Percentiles rank a stretch among this genome's conserved stretches.
Conservation (phyloP, 73 alveolate genomes). For the Paramecium tetraurelia region DNA sequence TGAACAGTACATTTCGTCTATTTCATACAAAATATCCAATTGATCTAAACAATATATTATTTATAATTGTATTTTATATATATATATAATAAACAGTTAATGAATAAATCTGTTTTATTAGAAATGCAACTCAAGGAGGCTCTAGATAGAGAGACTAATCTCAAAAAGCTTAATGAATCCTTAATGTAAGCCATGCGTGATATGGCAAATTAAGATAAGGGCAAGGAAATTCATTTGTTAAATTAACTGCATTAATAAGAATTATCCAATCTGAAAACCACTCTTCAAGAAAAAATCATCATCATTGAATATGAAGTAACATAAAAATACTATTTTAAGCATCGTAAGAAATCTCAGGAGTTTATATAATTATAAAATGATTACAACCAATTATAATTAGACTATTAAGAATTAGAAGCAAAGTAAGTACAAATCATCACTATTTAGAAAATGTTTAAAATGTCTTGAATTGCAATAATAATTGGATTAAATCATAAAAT, state of each 20-base stretch:
- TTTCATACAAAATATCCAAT: too few species aligned
- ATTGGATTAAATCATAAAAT: neutral
- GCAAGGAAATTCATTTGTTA: neutral
- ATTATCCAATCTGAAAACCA: neutral
- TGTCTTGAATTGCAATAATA: neutral
- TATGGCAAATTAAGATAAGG: neutral
- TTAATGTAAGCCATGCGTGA: neutral
- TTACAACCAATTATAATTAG: neutral
- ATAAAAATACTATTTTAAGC: neutral
- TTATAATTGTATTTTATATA: too few species aligned
- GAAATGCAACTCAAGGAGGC: neutral
- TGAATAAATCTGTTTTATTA: neutral
- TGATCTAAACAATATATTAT: conserved; percentile 5
- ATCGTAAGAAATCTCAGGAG: neutral
- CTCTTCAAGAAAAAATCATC: neutral
- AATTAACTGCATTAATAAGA: neutral
- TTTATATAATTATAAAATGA: neutral
- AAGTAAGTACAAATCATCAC: neutral
- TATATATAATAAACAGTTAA: neutral
- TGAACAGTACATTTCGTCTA: too few species aligned
- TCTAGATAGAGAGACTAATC: neutral
- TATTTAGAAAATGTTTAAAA: neutral
- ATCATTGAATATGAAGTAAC: neutral
- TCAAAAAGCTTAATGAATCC: neutral
- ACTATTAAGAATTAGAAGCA: neutral